Evolutionary conservation across 371 early-diverging fungal species (phyloP), one percentile per base, ranked within the genome.

Genomic region (Chytridium lagenaria): DNA sequence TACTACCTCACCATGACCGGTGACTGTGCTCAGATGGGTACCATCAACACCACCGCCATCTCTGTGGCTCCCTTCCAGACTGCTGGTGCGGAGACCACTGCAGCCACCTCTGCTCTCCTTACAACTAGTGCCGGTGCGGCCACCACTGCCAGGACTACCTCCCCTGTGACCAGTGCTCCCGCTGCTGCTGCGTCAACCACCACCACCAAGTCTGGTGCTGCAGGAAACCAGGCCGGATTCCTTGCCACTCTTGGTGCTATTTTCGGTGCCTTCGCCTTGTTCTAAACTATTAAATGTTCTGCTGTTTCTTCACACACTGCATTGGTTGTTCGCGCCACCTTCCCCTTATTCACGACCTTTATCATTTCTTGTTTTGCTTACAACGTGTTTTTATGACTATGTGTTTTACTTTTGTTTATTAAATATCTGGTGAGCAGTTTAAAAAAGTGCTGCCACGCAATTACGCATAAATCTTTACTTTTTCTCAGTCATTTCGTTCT

Each of bases 1-100:
- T 61, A 33, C 61, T 61, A 61, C 61, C 12, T 61, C 61, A 33
- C 61, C 12, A 3, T 61, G 61, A 34, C 34, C 12, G 61, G 61
- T 26, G 5, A 3, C 23, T 61, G 61, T 34, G 36, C 3, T 34
- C 30, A 23, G 36, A 2, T 61, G 34, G 61, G 61, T 5, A 36
- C 34, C 61, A 34, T 61, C 12, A 61, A 61, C 61, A 5, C 61
- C 10, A 61, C 61, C 61, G 19, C 30, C 30, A 61, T 61, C 36
- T 7, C 61, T 34, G 61, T 34, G 16, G 10, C 34, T 7, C 61
- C 61, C 10, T 7, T 7, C 5, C 36, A 28, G 7, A 31, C 37
- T 16, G 23, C 57, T 23, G 5, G 15, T 5, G 23, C 57, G 26
- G 10, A 5, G 16, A 7, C 57, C 30, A 30, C 57, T 26, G 57